phyloP scores from a whole-genome alignment of 768 basidiomycete species.

The Amanita thiersii region DNA sequence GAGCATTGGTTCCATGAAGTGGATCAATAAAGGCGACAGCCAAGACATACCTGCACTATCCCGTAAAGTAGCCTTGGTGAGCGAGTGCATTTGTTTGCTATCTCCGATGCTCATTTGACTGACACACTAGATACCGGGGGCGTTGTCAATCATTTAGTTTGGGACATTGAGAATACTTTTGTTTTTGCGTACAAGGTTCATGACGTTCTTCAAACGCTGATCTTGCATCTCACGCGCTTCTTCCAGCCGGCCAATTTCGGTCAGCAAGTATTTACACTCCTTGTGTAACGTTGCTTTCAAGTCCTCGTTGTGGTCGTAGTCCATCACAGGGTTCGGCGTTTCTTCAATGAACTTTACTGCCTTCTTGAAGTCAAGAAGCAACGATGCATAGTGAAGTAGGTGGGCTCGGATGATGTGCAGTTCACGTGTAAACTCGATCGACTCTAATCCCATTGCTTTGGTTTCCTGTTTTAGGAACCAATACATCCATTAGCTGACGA shows the following conservation, averaged over 20 bases:
- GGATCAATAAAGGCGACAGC: background rate
- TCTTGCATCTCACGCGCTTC: conserved; percentile 31
- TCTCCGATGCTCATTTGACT: conserved; percentile 40
- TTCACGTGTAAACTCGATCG: conserved; percentile 39
- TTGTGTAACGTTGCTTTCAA: conserved; percentile 19
- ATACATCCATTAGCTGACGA: background rate
- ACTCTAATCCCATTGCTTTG: conserved; percentile 30
- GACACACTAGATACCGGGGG: conserved; percentile 27
- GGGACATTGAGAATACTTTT: background rate
- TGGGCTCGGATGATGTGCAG: conserved; percentile 55
- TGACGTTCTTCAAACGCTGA: conserved; percentile 39
- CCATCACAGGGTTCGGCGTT: conserved; percentile 39
- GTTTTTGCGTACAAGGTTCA: conserved; percentile 31
- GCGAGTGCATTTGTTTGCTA: conserved; percentile 29
- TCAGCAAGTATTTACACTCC: conserved; percentile 39
- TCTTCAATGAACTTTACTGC: conserved; percentile 41
- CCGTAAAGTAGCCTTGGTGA: conserved; percentile 30
- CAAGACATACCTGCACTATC: conserved; percentile 19
- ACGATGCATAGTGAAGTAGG: conserved; percentile 46
- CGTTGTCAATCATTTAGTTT: background rate
- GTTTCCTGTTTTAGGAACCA: conserved; percentile 32
- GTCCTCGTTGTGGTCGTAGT: conserved; percentile 18
- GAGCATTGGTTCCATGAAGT: background rate
- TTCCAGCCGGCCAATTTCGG: conserved; percentile 43
- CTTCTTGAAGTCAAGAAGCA: conserved; percentile 48